A percentile compares a stretch with the other conserved stretches of the same genome.
Conservation (phyloP, 768 basidiomycete species). For the Calocybe cyanea region DNA sequence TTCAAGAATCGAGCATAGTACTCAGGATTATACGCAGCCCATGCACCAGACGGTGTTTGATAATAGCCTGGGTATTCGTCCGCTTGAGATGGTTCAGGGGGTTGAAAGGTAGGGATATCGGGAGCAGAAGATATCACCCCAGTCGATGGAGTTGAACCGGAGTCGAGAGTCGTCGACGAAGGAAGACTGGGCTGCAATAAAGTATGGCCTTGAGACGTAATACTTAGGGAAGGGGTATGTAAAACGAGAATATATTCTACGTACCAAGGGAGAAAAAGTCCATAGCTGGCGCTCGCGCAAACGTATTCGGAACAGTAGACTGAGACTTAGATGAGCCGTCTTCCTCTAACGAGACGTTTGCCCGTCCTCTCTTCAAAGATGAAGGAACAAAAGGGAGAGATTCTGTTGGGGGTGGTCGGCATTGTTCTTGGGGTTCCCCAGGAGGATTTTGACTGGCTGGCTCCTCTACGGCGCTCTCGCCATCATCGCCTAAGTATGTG, state of each 20-base stretch:
- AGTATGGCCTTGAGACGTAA: constrained; percentile 4
- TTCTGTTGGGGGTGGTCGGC: constrained; percentile 8
- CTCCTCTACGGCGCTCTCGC: constrained; percentile 20
- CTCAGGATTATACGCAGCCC: constrained; percentile 67
- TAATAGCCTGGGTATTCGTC: constrained; percentile 90
- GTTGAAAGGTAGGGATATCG: constrained; percentile 57
- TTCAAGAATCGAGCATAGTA: constrained; percentile 68
- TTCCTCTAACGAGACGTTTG: constrained; percentile 55
- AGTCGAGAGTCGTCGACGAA: neutral
- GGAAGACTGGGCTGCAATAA: constrained; percentile 22
- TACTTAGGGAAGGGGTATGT: too few species aligned
- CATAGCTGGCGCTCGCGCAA: constrained; percentile 37
- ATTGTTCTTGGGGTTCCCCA: constrained; percentile 9
- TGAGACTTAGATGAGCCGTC: constrained; percentile 9
- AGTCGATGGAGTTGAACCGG: constrained; percentile 15
- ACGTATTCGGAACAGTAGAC: constrained; percentile 13
- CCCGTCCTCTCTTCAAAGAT: constrained; percentile 54
- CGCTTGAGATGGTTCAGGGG: constrained; percentile 67
- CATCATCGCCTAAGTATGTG: constrained; percentile 16
- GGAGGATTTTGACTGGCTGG: neutral
- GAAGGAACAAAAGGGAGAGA: constrained; percentile 55
- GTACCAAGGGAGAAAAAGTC: constrained; percentile 72
- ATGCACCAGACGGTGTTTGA: constrained; percentile 73
- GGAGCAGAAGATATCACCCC: constrained; percentile 63
- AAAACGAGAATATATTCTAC: constrained; percentile 13